phyloP scores from a whole-genome alignment of 345 rosid genomes.

The Schrenkiella parvula region DNA sequence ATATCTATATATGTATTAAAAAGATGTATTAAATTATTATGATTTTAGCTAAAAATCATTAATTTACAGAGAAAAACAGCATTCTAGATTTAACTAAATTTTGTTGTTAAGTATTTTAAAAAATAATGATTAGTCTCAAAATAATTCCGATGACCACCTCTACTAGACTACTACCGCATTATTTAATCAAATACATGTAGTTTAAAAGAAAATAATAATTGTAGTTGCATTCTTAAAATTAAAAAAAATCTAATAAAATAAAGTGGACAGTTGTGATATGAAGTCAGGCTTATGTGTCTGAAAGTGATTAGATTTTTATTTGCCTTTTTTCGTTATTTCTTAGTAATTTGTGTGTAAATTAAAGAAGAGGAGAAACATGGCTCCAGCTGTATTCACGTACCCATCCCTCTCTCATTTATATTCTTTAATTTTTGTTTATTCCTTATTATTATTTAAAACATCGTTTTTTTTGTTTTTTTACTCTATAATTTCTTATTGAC shows the following conservation, averaged over 20 bases:
- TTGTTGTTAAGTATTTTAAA: not conserved
- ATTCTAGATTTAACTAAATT: too few relatives aligned
- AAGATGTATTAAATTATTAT: not conserved
- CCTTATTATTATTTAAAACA: not conserved
- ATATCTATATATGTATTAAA: not conserved
- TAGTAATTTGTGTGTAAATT: slow-evolving; percentile 11
- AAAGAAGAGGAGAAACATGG: slow-evolving; percentile 32
- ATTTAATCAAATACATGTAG: slow-evolving; percentile 7
- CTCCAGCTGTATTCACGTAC: slow-evolving; percentile 74
- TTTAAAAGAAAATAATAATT: not conserved
- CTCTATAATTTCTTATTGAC: slow-evolving; percentile 21
- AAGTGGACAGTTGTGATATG: slow-evolving; percentile 23
- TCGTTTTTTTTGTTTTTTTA: not conserved
- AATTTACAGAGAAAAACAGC: too few relatives aligned
- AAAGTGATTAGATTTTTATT: slow-evolving; percentile 41
- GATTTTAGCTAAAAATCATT: not conserved
- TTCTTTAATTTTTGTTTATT: slow-evolving; percentile 7
- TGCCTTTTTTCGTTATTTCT: slow-evolving; percentile 30
- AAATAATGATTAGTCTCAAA: not conserved
- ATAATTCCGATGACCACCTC: not conserved
- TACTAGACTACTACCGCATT: slow-evolving; percentile 6
- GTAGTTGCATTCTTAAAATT: slow-evolving; percentile 12
- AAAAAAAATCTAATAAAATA: slow-evolving; percentile 4
- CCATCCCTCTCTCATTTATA: slow-evolving; percentile 28
- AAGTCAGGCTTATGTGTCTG: slow-evolving; percentile 43